phyloP scores from a whole-genome alignment of 1,284 basidiomycete genomes.

The Fomitopsis schrenkii region DNA sequence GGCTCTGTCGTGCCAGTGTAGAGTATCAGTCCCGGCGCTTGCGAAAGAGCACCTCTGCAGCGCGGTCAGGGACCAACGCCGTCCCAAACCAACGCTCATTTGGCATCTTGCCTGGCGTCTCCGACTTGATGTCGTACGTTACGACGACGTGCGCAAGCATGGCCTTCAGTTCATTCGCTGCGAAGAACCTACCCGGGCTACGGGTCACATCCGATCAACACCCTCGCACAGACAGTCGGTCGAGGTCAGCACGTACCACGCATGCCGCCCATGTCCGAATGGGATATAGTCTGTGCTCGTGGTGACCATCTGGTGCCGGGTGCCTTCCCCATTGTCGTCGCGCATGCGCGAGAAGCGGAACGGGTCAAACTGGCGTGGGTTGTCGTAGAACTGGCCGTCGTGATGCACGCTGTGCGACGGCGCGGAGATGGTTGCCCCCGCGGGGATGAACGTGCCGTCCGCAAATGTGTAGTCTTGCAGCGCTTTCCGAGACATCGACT shows the following conservation, averaged over 20 bases:
- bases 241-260: conserved; percentile 17
- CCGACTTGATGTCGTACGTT: conserved; percentile 18
- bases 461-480: conserved; percentile 36
- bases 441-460: conserved; percentile 38
- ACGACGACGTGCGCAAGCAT: conserved; percentile 16
- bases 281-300: conserved; percentile 19
- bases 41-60: conserved; percentile 17
- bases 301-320: conserved; percentile 21
- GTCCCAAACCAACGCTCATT: conserved; percentile 9
- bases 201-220: too few species aligned
- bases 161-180: conserved; percentile 16
- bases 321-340: conserved; percentile 17
- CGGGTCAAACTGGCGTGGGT: conserved; percentile 9
- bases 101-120: conserved; percentile 14
- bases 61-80: conserved; percentile 10
- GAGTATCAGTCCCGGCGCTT: conserved; percentile 7
- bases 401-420: conserved; percentile 11
- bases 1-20: background rate
- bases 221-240: background rate
- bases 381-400: conserved; percentile 12
- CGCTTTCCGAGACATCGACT: conserved; percentile 30
- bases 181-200: conserved; percentile 21
- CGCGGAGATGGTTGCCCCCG: conserved; percentile 33
- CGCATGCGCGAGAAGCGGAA: conserved; percentile 12
- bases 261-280: conserved; percentile 26